Percentiles rank a stretch among this genome's conserved stretches.
These are phyloP conservation scores for Cryptococcus wingfieldii DNA, from an alignment of 1,284 basidiomycete species.

Conservation along the genomic window DNA sequence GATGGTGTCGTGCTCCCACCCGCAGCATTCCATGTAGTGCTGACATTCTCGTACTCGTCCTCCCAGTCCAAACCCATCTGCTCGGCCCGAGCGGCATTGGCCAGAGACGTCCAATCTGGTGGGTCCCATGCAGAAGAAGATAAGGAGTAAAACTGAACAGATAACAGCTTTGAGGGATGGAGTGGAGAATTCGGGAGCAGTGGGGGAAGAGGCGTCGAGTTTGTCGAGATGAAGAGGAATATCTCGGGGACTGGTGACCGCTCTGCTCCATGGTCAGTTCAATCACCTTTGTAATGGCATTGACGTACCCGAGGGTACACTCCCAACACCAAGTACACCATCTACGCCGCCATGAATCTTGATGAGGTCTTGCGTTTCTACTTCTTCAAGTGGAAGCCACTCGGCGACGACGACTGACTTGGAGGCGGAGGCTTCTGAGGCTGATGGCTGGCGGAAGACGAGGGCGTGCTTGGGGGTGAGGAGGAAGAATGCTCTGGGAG, in stretches of 20 bases:
- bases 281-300: background rate
- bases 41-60: slow-evolving; percentile 15
- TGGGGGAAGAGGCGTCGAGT: slow-evolving; percentile 32
- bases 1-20: slow-evolving; percentile 7
- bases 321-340: slow-evolving; percentile 68
- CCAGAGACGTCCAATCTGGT: slow-evolving; percentile 21
- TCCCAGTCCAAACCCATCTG: slow-evolving; percentile 15
- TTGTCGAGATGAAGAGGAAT: slow-evolving; percentile 45
- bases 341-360: slow-evolving; percentile 66
- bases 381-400: slow-evolving; percentile 66
- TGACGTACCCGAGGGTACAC: slow-evolving; percentile 48
- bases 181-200: slow-evolving; percentile 35
- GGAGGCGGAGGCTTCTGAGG: slow-evolving; percentile 31
- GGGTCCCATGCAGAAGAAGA: slow-evolving; percentile 49
- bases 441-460: slow-evolving; percentile 45
- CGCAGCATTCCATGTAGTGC: slow-evolving; percentile 2
- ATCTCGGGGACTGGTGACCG: slow-evolving; percentile 44
- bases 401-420: slow-evolving; percentile 61
- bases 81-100: slow-evolving; percentile 7
- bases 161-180: slow-evolving; percentile 47
- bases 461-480: slow-evolving; percentile 42
- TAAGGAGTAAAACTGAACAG: slow-evolving; percentile 52
- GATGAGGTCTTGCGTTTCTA: slow-evolving; percentile 60
- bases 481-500: slow-evolving; percentile 47
- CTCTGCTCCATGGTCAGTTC: slow-evolving; percentile 16